phyloP scores from a whole-genome alignment of 345 rosid genomes.

The Euphorbia pulcherrima region DNA sequence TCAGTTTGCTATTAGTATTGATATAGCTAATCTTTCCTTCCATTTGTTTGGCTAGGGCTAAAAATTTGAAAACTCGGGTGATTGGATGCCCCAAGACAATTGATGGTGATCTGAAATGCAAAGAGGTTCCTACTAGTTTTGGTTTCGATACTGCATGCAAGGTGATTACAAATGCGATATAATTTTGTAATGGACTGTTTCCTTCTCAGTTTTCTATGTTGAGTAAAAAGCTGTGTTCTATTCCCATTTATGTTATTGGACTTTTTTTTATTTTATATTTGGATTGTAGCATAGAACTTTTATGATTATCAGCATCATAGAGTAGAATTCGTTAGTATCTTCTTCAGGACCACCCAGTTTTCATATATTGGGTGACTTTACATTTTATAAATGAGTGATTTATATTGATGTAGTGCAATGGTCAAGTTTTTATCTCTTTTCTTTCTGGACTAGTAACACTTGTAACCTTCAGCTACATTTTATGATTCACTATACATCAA shows the following conservation, averaged over 20 bases:
- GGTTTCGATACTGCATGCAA: slow-evolving; percentile 99
- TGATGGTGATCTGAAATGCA: slow-evolving; percentile 96
- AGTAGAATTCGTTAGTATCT: background rate
- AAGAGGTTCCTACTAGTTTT: slow-evolving; percentile 96
- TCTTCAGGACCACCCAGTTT: background rate
- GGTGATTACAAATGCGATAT: slow-evolving; percentile 40
- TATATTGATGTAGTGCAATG: background rate
- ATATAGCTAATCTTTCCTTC: background rate
- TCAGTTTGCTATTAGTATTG: background rate
- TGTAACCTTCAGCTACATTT: background rate
- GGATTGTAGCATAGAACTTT: background rate
- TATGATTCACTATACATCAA: background rate
- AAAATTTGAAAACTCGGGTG: slow-evolving; percentile 77
- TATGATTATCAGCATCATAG: background rate
- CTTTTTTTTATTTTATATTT: background rate
- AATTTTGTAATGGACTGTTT: background rate
- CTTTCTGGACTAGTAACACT: background rate
- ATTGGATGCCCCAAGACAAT: slow-evolving; percentile 99
- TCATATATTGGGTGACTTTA: background rate
- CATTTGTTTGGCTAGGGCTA: slow-evolving; percentile 43
- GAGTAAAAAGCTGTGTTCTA: background rate
- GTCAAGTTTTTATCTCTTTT: background rate
- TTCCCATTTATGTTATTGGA: background rate
- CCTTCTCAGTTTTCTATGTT: background rate
- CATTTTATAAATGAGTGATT: background rate